These are phyloP conservation scores for Colletotrichum tabaci DNA, from an alignment of 2,329 filamentous ascomycete species.

Conservation along the genomic window DNA sequence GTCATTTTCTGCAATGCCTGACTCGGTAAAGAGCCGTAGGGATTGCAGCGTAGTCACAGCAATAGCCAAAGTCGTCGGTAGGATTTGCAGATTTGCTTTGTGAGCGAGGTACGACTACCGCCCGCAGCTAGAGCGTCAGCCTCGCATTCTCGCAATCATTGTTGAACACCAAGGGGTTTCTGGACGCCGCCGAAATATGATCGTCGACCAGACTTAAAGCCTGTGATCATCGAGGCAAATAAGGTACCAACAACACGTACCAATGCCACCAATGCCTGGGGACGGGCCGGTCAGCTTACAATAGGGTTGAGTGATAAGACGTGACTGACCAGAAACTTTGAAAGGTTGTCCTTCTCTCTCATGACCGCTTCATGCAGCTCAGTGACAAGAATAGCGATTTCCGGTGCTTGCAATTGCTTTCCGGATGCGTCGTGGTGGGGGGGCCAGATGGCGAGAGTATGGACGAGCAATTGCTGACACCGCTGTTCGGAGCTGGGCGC, in stretches of 20 bases:
- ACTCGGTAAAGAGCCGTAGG: neutral
- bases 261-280: neutral
- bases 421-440: neutral
- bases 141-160: neutral
- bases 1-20: neutral
- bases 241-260: neutral
- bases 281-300: no score
- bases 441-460: neutral
- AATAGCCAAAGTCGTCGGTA: neutral
- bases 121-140: neutral
- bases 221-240: neutral
- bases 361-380: neutral
- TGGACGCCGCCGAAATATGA: neutral
- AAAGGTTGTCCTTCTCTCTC: neutral
- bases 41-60: neutral
- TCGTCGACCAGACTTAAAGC: neutral
- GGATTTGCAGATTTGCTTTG: neutral
- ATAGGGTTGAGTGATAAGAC: neutral
- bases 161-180: neutral
- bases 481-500: no score
- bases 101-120: neutral
- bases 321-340: neutral
- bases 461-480: neutral
- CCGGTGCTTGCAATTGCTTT: neutral
- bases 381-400: neutral